Conservation (phyloP, 345 rosid species). For the Eucalyptus lansdowneana region DNA sequence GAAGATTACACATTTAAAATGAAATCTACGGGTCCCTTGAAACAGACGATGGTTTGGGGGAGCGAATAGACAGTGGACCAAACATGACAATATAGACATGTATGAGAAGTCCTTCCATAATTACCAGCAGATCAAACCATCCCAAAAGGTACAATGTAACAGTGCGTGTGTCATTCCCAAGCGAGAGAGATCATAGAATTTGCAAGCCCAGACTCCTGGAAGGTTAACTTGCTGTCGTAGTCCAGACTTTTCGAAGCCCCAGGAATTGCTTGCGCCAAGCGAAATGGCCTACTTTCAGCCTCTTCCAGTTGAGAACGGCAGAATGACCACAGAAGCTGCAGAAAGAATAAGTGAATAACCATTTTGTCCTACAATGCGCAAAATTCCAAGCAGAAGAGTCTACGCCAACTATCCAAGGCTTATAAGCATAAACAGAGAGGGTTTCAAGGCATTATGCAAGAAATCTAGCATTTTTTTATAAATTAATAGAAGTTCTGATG, state of each 20-base stretch:
- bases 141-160: background rate
- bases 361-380: background rate
- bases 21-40: background rate
- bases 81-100: background rate
- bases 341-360: background rate
- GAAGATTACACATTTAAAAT: background rate
- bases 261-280: slow-evolving; percentile 74
- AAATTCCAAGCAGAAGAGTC: background rate
- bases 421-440: background rate
- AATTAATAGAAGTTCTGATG: background rate
- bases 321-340: slow-evolving; percentile 91
- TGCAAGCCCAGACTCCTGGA: slow-evolving; percentile 79
- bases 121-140: background rate
- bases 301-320: slow-evolving; percentile 58
- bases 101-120: background rate
- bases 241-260: slow-evolving; percentile 75
- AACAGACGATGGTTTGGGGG: background rate
- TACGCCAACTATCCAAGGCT: background rate
- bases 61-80: background rate
- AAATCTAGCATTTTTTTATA: background rate
- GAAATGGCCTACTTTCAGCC: slow-evolving; percentile 49
- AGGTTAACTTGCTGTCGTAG: slow-evolving; percentile 52
- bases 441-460: background rate
- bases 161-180: slow-evolving; percentile 32
- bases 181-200: slow-evolving; percentile 76